These are phyloP conservation scores for Tetradesmus lagerheimii DNA, from an alignment of 139 green algal genomes.

Conservation along the genomic window DNA sequence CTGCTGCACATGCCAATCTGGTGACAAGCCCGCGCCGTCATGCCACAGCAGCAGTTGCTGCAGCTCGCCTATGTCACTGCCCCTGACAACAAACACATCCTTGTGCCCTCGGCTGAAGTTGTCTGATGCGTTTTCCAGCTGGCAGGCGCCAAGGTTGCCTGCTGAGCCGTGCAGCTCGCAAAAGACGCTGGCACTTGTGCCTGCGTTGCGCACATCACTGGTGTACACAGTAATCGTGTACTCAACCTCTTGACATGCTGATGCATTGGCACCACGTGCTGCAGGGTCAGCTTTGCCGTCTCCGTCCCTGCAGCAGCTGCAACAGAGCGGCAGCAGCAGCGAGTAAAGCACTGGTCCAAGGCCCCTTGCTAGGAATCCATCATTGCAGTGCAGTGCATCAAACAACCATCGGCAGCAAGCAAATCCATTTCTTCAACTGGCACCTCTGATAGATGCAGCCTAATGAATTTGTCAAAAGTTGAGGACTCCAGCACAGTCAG, in stretches of 20 bases:
- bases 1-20: conserved; percentile 66
- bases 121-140: conserved; percentile 55
- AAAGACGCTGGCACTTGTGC: conserved; percentile 70
- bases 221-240: conserved; percentile 66
- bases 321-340: neutral
- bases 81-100: conserved; percentile 65
- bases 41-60: conserved; percentile 59
- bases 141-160: conserved; percentile 53
- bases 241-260: conserved; percentile 30
- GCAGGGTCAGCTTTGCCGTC: neutral
- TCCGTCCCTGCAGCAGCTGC: conserved; percentile 3
- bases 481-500: neutral
- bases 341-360: no score
- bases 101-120: conserved; percentile 61
- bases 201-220: conserved; percentile 58
- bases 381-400: no score
- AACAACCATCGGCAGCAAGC: no score
- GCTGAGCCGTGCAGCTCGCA: conserved; percentile 64
- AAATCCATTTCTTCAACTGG: no score
- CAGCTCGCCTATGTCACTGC: conserved; percentile 64
- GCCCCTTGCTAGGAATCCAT: no score
- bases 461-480: no score
- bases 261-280: neutral
- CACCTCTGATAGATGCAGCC: no score
- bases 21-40: conserved; percentile 49